phyloP scores from a whole-genome alignment of 108 stramenopile genomes.

The Fistulifera pelliculosa region DNA sequence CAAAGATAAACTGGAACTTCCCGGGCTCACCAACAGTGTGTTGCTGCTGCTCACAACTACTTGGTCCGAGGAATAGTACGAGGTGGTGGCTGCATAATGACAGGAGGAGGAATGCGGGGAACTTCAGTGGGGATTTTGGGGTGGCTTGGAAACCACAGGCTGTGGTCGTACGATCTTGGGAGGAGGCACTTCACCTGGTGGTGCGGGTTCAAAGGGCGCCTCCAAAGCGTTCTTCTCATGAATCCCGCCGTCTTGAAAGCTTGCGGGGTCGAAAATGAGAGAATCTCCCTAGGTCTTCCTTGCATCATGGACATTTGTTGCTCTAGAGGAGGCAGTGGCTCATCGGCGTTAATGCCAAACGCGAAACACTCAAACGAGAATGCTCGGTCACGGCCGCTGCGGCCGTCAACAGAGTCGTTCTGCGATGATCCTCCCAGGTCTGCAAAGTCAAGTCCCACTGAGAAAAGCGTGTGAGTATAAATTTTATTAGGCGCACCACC shows the following conservation, averaged over 20 bases:
- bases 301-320: not conserved
- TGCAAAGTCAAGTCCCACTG: slow-evolving; percentile 6
- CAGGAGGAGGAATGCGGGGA: not conserved
- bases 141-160: not conserved
- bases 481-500: slow-evolving; percentile 2
- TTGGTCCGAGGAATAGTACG: not conserved
- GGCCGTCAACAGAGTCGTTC: not conserved
- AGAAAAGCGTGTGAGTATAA: not conserved
- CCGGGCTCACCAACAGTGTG: slow-evolving; percentile 6
- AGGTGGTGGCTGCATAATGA: slow-evolving; percentile 5
- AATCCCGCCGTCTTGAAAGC: slow-evolving; percentile 84
- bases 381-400: slow-evolving; percentile 50
- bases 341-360: slow-evolving; percentile 65
- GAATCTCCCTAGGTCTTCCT: slow-evolving; percentile 77
- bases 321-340: slow-evolving; percentile 32
- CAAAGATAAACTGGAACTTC: slow-evolving; percentile 52
- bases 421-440: not conserved
- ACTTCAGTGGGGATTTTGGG: slow-evolving; percentile 1
- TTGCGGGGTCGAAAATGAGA: slow-evolving; percentile 83
- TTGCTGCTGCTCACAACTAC: slow-evolving; percentile 8
- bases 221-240: slow-evolving; percentile 70
- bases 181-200: not conserved
- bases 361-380: slow-evolving; percentile 86
- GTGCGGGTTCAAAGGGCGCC: slow-evolving; percentile 4
- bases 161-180: slow-evolving; percentile 3